Percentiles rank a stretch among this genome's conserved stretches.
Conservation (phyloP, 805 yeast genomes). For the Wickerhamomyces alni region DNA sequence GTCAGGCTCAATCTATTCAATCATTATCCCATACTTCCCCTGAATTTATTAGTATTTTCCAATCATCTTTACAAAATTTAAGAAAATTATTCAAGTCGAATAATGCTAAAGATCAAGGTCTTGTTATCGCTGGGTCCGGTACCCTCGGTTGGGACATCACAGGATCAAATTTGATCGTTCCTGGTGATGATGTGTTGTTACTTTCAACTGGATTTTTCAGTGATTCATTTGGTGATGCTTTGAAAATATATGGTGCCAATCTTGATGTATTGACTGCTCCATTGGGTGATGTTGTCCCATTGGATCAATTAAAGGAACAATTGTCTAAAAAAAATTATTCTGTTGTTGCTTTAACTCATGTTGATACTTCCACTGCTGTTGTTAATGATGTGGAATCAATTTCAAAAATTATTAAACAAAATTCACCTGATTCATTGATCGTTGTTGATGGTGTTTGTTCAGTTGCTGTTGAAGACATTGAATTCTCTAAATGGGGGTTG, state of each 20-base stretch:
- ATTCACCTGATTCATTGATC: conserved; percentile 75
- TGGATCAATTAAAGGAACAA: conserved; percentile 32
- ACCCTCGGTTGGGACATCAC: conserved; percentile 93
- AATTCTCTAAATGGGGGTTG: conserved; percentile 84
- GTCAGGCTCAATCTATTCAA: conserved; percentile 74
- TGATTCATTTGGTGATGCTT: conserved; percentile 73
- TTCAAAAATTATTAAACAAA: conserved; percentile 50
- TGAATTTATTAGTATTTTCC: conserved; percentile 72
- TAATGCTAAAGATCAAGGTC: conserved; percentile 64
- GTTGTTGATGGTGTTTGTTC: conserved; percentile 96
- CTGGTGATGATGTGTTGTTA: conserved; percentile 70
- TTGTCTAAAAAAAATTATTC: conserved; percentile 38
- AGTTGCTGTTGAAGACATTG: conserved; percentile 78
- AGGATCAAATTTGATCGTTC: conserved; percentile 65
- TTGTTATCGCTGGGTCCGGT: conserved; percentile 85
- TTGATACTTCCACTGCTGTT: conserved; percentile 96
- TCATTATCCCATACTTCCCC: conserved; percentile 89
- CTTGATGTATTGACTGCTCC: conserved; percentile 70
- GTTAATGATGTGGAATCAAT: conserved; percentile 63
- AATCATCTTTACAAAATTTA: conserved; percentile 57
- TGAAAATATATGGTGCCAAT: conserved; percentile 65
- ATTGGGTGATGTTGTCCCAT: conserved; percentile 65
- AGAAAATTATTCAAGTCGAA: conserved; percentile 71
- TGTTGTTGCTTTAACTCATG: conserved; percentile 84
- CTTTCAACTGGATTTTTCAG: conserved; percentile 89